Evolutionary conservation across 352 stramenopile species (phyloP), one percentile per base, ranked within the genome.

Genomic region (Phytopythium aichiense): DNA sequence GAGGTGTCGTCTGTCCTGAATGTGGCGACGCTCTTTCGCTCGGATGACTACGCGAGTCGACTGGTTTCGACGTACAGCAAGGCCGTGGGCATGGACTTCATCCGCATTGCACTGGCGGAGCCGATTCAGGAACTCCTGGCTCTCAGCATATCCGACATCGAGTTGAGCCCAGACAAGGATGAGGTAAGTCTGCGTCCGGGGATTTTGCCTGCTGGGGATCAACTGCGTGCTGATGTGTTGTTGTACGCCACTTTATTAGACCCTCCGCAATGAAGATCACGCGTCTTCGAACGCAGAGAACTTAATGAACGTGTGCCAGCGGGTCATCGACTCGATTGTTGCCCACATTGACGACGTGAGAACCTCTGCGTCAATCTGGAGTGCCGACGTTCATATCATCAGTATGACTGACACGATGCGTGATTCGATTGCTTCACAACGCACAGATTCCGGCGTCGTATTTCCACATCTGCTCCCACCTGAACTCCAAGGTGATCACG

Each of bases 301-400:
- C 56, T 66, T 96, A 23, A 96, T 94, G 87, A 61, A 63, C n/a
- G 77, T 83, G 7, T 96, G 87, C 50, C 87, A 96, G 61, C 67
- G 78, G 20, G 89, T 96, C 40, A 77, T 96, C 22, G 82, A 96
- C 55, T 87, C 82, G 37, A 91, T 96, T 54, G 58, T 92, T 22
- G 71, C 72, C 33, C 88, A 93, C 64, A 73, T 78, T 2, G 58
- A 83, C 35, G 68, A 71, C 46, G 77, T 89, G 13, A 20, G 55
- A 43, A 28, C 12, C 55, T 40, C 4, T 16, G 16, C 22, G 20
- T n/a, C 16, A 4, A 30, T 28, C 25, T 12, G 16, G 16, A 13
- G 52, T 33, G 4, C 4, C n/a, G 7, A 28, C 4, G 4, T 23
- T 25, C 15, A 7, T 0, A 7, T 2, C 22, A 8, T 25, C 9